Evolutionary conservation across 805 yeast genomes (phyloP), one percentile per base, ranked within the genome.

Genomic region (Citeromyces nyonsensis): DNA sequence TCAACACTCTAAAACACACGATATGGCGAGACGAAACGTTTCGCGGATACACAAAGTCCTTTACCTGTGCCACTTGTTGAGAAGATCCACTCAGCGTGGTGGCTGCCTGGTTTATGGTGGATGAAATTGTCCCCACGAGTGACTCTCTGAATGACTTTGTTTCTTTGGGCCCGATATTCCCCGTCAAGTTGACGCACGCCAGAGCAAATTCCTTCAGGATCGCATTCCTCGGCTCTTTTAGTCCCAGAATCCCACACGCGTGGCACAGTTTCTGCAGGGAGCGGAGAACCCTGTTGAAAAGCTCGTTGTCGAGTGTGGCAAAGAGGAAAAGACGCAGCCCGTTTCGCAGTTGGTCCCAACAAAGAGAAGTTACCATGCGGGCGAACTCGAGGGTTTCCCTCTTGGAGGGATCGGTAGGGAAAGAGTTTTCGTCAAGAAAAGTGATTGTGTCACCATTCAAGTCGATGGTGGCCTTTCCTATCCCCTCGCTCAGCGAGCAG

Each of bases 221-320:
- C 7, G 69, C 66, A 43, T 83, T 80, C 31, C 94, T 57, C 14
- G 76, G 58, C 0, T 56, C 57, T 1, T 50, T 45, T 9, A 79
- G 47, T 0, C 72, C 74, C n/a, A 85, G 51, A 10, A 83, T 55
- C 0, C 96, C 96, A 0, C 86, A 66, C 0, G 86, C 72, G 47
- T 84, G 95, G 5, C 94, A 72, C 31, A 82, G 60, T 39, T 77
- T 75, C 48, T 88, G 96, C 6, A 82, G 61, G 0, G 93, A 67
- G 26, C 94, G 59, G 3, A 85, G 70, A 3, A 77, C 45, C 7
- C 59, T 53, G 35, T 79, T 79, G 49, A 81, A 86, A 13, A 73
- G 45, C 11, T 80, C 88, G 34, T 65, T 61, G 43, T 84, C 94
- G 44, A 82, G 52, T 4, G 79, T 59, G 0, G 85, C 69, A 42